Evolutionary conservation across 495 filamentous ascomycete genomes (phyloP).

Genomic region (Halenospora varia): DNA sequence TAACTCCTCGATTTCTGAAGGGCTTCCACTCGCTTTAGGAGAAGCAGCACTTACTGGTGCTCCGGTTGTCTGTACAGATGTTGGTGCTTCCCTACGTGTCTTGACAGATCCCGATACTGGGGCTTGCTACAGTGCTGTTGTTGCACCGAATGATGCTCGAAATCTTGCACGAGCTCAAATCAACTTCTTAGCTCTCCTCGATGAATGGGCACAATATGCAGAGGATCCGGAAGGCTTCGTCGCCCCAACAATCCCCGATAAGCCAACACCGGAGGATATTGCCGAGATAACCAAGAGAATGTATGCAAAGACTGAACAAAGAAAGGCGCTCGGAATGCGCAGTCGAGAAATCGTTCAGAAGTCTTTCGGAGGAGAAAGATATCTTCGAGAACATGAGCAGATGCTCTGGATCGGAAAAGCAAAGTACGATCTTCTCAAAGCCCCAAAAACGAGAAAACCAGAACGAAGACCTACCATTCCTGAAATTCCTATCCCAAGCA

Average conservation of each 20-base stretch:
- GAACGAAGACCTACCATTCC: neutral
- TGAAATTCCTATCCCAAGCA: neutral
- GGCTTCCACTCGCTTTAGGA: constrained; percentile 60
- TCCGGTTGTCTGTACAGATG: constrained; percentile 62
- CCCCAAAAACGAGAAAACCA: neutral
- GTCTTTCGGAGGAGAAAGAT: constrained; percentile 57
- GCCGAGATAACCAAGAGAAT: constrained; percentile 51
- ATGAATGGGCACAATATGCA: constrained; percentile 53
- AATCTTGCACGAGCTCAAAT: constrained; percentile 59
- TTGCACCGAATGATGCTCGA: constrained; percentile 58
- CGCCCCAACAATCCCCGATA: constrained; percentile 43
- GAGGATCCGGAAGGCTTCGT: constrained; percentile 36
- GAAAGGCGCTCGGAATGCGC: constrained; percentile 57
- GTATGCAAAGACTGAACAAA: constrained; percentile 56
- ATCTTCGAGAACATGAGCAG: constrained; percentile 65
- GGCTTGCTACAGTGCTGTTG: constrained; percentile 56
- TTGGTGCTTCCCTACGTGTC: constrained; percentile 58
- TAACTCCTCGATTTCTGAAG: constrained; percentile 64
- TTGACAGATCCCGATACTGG: constrained; percentile 57
- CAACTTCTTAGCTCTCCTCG: constrained; percentile 55
- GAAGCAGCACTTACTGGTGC: constrained; percentile 62
- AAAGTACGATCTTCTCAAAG: constrained; percentile 3
- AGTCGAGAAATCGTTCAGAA: constrained; percentile 56
- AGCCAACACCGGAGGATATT: constrained; percentile 49
- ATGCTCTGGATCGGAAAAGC: constrained; percentile 62